Evolutionary conservation across 768 basidiomycete genomes (phyloP).

Genomic region (Tulasnella sp.): DNA sequence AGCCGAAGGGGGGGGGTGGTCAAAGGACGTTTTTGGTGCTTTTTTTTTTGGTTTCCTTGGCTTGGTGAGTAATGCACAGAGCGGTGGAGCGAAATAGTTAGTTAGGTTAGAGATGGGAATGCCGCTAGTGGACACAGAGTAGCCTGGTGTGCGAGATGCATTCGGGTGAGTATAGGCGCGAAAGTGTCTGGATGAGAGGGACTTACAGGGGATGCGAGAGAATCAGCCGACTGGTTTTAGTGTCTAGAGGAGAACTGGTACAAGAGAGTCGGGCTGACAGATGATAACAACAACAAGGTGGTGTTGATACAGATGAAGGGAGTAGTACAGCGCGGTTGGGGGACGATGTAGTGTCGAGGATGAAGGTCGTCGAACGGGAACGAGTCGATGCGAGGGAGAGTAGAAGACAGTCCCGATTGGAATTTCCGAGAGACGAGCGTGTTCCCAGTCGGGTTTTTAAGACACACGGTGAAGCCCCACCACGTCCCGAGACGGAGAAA

Average conservation of each 20-base stretch:
- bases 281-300: background rate
- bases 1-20: background rate
- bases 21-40: background rate
- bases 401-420: background rate
- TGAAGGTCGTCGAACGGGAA: conserved; percentile 2
- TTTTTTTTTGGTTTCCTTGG: background rate
- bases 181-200: background rate
- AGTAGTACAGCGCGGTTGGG: background rate
- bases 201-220: conserved; percentile 1
- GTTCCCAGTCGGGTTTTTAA: conserved; percentile 8
- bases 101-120: conserved; percentile 5
- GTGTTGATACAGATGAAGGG: background rate
- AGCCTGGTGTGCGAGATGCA: background rate
- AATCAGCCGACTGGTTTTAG: conserved; percentile 1
- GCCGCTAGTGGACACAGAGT: conserved; percentile 9
- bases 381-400: conserved; percentile 5
- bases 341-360: too few species aligned
- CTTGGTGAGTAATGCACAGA: conserved; percentile 7
- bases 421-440: background rate
- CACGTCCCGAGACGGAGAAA: background rate
- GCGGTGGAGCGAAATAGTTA: conserved; percentile 1
- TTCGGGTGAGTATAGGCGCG: background rate
- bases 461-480: background rate
- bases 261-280: background rate
- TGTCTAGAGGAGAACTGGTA: conserved; percentile 4